Conservation (phyloP, 2,329 filamentous ascomycete genomes). For the Monosporascus sp. region DNA sequence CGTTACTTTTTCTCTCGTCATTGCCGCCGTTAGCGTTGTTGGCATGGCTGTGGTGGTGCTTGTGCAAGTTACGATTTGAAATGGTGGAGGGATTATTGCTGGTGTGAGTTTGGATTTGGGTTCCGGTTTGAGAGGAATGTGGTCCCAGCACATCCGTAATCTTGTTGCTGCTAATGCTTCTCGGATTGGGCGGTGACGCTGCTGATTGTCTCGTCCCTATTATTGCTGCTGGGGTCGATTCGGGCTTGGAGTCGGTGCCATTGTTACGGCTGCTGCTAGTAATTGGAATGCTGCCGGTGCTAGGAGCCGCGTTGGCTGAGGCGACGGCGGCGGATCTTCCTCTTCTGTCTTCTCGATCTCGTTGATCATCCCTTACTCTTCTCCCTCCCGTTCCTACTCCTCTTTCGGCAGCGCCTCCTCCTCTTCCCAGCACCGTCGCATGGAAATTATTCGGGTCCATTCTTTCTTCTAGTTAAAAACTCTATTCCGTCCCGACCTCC, state of each 20-base stretch:
- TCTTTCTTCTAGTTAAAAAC: constrained; percentile 1
- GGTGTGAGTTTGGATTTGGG: not conserved
- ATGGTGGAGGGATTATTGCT: not conserved
- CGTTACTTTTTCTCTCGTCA: not conserved
- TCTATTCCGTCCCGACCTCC: constrained; percentile 6
- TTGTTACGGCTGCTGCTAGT: not conserved
- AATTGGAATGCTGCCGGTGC: not conserved
- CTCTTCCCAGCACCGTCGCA: constrained; percentile 21
- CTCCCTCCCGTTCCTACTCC: constrained; percentile 2
- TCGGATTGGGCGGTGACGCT: not conserved
- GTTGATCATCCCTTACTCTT: constrained; percentile 4
- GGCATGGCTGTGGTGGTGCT: not conserved
- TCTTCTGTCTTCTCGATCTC: constrained; percentile 1
- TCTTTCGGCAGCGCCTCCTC: constrained; percentile 9
- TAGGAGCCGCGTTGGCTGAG: not conserved
- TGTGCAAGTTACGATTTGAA: not conserved
- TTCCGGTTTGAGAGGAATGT: not conserved
- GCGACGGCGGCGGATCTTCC: not conserved
- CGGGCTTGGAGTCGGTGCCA: not conserved
- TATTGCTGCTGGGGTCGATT: not conserved
- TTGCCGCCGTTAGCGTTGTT: not conserved
- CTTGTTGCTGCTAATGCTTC: not conserved
- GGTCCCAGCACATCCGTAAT: not conserved
- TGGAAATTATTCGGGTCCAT: constrained; percentile 17
- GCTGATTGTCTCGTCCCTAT: too few species aligned